phyloP scores from a whole-genome alignment of 495 filamentous ascomycete genomes.

The Hypoxylon intermedium region DNA sequence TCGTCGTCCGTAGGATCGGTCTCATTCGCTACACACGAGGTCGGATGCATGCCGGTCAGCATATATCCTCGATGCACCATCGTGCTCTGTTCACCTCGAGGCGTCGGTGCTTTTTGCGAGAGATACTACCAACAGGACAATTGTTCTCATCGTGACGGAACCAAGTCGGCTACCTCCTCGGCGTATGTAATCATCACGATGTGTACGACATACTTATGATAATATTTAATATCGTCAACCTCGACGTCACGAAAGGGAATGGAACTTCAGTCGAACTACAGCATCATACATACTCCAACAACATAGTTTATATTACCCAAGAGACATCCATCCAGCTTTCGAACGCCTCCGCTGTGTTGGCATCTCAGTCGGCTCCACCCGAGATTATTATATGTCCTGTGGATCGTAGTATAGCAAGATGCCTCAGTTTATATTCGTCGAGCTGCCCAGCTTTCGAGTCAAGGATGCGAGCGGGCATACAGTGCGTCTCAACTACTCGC shows the following conservation, averaged over 20 bases:
- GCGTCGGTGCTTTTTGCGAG: neutral
- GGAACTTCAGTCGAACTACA: neutral
- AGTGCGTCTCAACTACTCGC: constrained; percentile 30
- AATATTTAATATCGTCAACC: constrained; percentile 4
- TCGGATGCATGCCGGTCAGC: constrained; percentile 23
- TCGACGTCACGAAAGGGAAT: neutral
- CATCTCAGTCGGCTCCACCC: neutral
- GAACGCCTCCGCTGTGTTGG: no score
- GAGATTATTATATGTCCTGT: neutral
- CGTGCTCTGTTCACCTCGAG: constrained; percentile 15
- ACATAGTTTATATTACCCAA: constrained; percentile 7
- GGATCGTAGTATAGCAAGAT: constrained; percentile 1
- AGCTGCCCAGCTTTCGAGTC: constrained; percentile 42
- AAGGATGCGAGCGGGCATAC: constrained; percentile 35
- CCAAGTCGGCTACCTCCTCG: constrained; percentile 18
- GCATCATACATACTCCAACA: neutral
- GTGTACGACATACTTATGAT: constrained; percentile 14
- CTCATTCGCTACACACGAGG: constrained; percentile 21
- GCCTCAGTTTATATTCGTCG: constrained; percentile 43
- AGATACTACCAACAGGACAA: constrained; percentile 9
- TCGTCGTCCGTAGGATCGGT: constrained; percentile 4
- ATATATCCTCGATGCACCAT: constrained; percentile 11
- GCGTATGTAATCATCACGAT: constrained; percentile 9
- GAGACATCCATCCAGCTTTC: neutral
- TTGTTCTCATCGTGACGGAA: constrained; percentile 8